phyloP scores from a whole-genome alignment of 345 rosid species.

The Hibiscus trionum region DNA sequence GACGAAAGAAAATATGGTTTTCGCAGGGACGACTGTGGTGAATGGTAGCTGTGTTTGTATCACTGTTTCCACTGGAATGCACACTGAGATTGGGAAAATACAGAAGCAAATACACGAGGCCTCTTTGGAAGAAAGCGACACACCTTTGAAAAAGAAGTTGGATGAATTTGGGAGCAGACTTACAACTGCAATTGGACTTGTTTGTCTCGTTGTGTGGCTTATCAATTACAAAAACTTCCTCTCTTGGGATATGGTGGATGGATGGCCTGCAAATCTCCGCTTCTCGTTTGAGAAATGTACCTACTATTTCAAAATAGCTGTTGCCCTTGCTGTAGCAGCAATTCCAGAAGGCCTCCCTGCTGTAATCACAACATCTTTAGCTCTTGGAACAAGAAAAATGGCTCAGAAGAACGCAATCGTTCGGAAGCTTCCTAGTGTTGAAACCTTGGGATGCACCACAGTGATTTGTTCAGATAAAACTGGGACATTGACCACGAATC shows the following conservation, averaged over 20 bases:
- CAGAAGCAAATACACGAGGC: conserved; percentile 91
- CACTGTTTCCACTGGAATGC: conserved; percentile 72
- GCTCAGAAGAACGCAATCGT: conserved; percentile 94
- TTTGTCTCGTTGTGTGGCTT: conserved; percentile 76
- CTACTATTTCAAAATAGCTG: conserved; percentile 90
- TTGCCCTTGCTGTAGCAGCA: conserved; percentile 92
- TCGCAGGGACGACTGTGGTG: conserved; percentile 79
- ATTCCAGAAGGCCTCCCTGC: conserved; percentile 98
- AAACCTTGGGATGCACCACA: conserved; percentile 91
- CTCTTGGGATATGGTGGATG: conserved; percentile 72
- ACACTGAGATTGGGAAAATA: conserved; percentile 85
- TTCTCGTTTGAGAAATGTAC: conserved; percentile 92
- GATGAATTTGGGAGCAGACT: conserved; percentile 82
- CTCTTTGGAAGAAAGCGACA: conserved; percentile 70
- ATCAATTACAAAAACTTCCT: conserved; percentile 80
- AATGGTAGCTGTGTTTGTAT: conserved; percentile 74
- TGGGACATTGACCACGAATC: conserved; percentile 89
- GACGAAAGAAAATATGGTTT: conserved; percentile 83
- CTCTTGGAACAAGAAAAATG: conserved; percentile 90
- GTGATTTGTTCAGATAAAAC: conserved; percentile 96
- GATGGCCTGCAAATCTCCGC: conserved; percentile 58
- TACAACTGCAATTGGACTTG: conserved; percentile 67
- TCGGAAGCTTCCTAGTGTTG: conserved; percentile 89
- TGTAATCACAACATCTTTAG: conserved; percentile 84
- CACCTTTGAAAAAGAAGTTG: conserved; percentile 84